Evolutionary conservation across 352 stramenopile species (phyloP).

Genomic region (Blastocystis sp.): DNA sequence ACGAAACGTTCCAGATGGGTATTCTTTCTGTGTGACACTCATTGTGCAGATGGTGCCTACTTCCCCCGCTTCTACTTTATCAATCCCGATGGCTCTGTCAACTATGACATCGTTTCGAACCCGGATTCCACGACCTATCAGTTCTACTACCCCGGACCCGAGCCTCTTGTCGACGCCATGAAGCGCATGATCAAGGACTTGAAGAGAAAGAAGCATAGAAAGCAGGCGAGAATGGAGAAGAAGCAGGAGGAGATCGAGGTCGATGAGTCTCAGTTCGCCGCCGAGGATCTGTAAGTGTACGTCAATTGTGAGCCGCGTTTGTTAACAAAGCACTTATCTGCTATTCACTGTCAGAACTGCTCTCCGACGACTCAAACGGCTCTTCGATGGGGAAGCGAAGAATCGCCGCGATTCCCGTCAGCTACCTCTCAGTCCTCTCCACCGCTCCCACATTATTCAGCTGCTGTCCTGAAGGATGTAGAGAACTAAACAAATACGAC

Average conservation of each 20-base stretch:
- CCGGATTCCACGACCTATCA: slow-evolving; percentile 27
- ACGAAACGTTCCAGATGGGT: slow-evolving; percentile 64
- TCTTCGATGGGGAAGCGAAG: slow-evolving; percentile 41
- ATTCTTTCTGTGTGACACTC: neutral
- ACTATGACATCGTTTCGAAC: slow-evolving; percentile 68
- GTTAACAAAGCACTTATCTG: neutral
- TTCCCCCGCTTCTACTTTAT: slow-evolving; percentile 69
- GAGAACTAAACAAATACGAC: slow-evolving; percentile 50
- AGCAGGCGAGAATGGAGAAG: slow-evolving; percentile 1
- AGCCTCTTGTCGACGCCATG: slow-evolving; percentile 53
- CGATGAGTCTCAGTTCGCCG: slow-evolving; percentile 54
- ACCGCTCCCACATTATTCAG: slow-evolving; percentile 35
- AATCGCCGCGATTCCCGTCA: slow-evolving; percentile 50
- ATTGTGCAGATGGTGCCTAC: slow-evolving; percentile 61
- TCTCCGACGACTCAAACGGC: slow-evolving; percentile 41
- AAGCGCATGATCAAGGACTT: slow-evolving; percentile 67
- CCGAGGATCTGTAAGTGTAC: slow-evolving; percentile 47
- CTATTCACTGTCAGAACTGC: neutral
- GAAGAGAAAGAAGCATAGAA: slow-evolving; percentile 54
- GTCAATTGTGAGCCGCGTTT: slow-evolving; percentile 24
- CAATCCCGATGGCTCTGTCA: slow-evolving; percentile 68
- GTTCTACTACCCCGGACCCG: slow-evolving; percentile 44
- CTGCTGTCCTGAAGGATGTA: slow-evolving; percentile 43
- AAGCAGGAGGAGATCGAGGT: slow-evolving; percentile 14
- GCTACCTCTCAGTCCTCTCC: neutral